Evolutionary conservation across 1,284 basidiomycete species (phyloP), one percentile per base, ranked within the genome.

Genomic region (Rhodotorula sp.): DNA sequence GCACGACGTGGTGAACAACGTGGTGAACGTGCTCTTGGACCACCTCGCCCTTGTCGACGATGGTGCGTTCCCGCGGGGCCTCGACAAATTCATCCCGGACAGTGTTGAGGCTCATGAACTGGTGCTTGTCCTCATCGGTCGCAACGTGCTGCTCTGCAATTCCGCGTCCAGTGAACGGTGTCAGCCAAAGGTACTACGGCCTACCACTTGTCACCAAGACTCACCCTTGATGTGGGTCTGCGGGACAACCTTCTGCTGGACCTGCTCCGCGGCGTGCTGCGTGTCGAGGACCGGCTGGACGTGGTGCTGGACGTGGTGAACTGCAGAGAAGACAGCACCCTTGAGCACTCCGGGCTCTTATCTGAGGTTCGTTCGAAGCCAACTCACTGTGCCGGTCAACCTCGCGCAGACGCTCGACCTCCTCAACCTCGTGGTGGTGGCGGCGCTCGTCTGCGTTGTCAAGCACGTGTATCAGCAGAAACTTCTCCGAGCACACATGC

Each of bases 1-100:
- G 79, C 17, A 81, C 79, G 33, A 80, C 75, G 75, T 80, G 79
- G 77, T 80, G 79, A 48, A 80, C 78, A 74, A 80, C 78, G 60
- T 72, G 68, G n/a, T 44, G 37, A 15, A 63, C 58, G 65, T 72
- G 62, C 59, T 67, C 65, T 42, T 55, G 26, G n/a, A 73, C 79
- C 18, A 57, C 61, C 76, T 80, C 79, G 56, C 79, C 79, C 76
- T 78, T 76, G 77, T 81, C 80, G 44, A 80, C 70, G 49, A 80
- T 74, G 64, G 75, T 70, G 60, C 76, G 77, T 70, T 79, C 76
- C 37, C 71, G 56, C 26, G 75, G 70, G 4, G 62, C 68, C 70
- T 79, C 76, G 49, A 71, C 62, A 62, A 74, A 71, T 6, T 63
- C 44, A 73, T 81, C 79, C n/a, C 63, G 42, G 60, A 58, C 58